Percentiles rank a stretch among this genome's conserved stretches.
phyloP scores from a whole-genome alignment of 2,329 filamentous ascomycete species.

The Pseudogymnoascus sp. region DNA sequence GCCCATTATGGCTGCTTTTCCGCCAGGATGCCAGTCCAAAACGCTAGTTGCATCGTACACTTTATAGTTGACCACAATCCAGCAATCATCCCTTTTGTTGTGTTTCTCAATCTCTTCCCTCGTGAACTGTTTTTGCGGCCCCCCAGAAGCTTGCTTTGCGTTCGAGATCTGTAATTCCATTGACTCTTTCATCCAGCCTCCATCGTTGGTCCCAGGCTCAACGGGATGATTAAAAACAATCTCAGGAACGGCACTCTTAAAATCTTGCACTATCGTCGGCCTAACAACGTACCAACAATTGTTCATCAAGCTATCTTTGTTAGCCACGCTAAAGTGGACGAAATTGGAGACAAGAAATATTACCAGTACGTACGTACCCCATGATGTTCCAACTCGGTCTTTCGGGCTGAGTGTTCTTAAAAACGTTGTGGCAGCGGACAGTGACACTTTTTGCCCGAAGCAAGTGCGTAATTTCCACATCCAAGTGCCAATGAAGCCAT shows the following conservation, averaged over 20 bases:
- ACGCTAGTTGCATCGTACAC: slow-evolving; percentile 43
- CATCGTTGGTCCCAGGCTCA: slow-evolving; percentile 35
- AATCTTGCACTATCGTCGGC: slow-evolving; percentile 27
- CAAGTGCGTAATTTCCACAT: slow-evolving; percentile 37
- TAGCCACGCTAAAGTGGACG: neutral
- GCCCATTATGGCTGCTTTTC: slow-evolving; percentile 38
- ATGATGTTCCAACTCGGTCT: slow-evolving; percentile 40
- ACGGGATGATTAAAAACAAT: slow-evolving; percentile 40
- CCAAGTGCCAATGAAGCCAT: slow-evolving; percentile 44
- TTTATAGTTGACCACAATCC: slow-evolving; percentile 44
- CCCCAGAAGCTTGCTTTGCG: slow-evolving; percentile 36
- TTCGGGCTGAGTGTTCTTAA: slow-evolving; percentile 42
- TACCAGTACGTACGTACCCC: slow-evolving; percentile 22
- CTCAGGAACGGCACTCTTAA: neutral
- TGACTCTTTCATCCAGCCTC: slow-evolving; percentile 44
- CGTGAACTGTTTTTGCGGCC: slow-evolving; percentile 43
- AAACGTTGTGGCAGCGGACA: slow-evolving; percentile 41
- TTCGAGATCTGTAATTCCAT: slow-evolving; percentile 36
- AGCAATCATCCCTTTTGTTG: slow-evolving; percentile 39
- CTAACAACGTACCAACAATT: slow-evolving; percentile 42
- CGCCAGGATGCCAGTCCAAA: slow-evolving; percentile 41
- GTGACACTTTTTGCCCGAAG: slow-evolving; percentile 35
- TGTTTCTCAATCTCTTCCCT: slow-evolving; percentile 46
- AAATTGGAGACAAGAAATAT: neutral
- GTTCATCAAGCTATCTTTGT: slow-evolving; percentile 41